phyloP scores from a whole-genome alignment of 1,139 yeast species.

The Kodamaea sp. region DNA sequence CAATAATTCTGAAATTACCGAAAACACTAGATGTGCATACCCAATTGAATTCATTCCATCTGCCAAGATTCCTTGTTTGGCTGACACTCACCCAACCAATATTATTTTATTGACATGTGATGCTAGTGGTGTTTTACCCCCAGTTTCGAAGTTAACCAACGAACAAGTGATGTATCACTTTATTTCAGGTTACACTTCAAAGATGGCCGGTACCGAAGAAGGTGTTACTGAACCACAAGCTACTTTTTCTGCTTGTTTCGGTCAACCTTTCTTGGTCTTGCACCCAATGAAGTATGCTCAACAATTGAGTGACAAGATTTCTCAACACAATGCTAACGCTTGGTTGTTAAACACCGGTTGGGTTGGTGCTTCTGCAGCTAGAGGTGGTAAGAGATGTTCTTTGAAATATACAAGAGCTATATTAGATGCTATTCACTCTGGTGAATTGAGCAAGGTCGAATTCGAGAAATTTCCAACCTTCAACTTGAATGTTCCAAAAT shows the following conservation, averaged over 20 bases:
- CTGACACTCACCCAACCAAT: slow-evolving; percentile 88
- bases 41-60: slow-evolving; percentile 97
- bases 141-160: slow-evolving; percentile 88
- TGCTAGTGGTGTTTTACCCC: slow-evolving; percentile 97
- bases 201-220: slow-evolving; percentile 99
- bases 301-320: slow-evolving; percentile 92
- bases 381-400: slow-evolving; percentile 97
- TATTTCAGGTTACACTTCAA: slow-evolving; percentile 97
- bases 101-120: slow-evolving; percentile 93
- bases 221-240: slow-evolving; percentile 99
- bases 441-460: slow-evolving; percentile 74
- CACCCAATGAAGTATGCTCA: slow-evolving; percentile 98
- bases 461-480: slow-evolving; percentile 84
- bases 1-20: slow-evolving; percentile 78
- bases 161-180: slow-evolving; percentile 99
- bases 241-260: slow-evolving; percentile 97
- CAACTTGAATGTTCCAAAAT: slow-evolving; percentile 82
- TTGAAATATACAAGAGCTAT: slow-evolving; percentile 97
- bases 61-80: slow-evolving; percentile 92
- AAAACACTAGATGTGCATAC: slow-evolving; percentile 97
- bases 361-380: slow-evolving; percentile 91
- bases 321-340: slow-evolving; percentile 84
- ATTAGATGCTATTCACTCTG: slow-evolving; percentile 91
- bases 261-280: slow-evolving; percentile 97
- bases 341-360: slow-evolving; percentile 98